Base-by-base conservation (phyloP, 352 stramenopile genomes). In the Globisporangium nagaii region DNA sequence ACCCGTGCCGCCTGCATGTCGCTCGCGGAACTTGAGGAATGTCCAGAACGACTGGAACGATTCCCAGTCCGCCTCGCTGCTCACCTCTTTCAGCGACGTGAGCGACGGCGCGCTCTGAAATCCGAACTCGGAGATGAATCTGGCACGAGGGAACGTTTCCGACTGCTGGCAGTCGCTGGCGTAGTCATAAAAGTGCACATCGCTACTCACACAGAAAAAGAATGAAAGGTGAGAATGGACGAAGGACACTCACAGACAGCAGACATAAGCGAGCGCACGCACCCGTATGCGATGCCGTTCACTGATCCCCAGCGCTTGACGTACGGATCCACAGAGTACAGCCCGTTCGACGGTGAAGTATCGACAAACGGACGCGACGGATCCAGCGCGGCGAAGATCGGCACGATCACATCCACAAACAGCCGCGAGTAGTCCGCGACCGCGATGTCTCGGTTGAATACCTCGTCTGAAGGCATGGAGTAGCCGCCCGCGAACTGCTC, bases 181-280 rank as follows among this genome's bases (percentile, higher is more conserved):
- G 53, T 93, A 92, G 67, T 95, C 73, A 58, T 93, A 95, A 59
- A 86, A 92, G 53, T 95, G 85, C 40, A 95, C 79, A 55, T 95
- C 85, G 6, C 81, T 88, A n/a, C n/a, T n/a, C n/a, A n/a, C n/a
- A n/a, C n/a, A n/a, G n/a, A 32, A 22, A n/a, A 56, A 53, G 5
- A 32, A 46, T 12, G 17, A 6, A 32, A n/a, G 8, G 53, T 46
- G 32, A 40, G 32, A 19, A 42, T 13, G 22, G 30, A 58, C 58
- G 13, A 22, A 34, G 46, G 5, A 22, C 20, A 43, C 15, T 37
- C 30, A 51, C 25, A 31, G 3, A 46, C 43, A n/a, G 13, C 6
- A 50, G 10, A 25, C 20, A 25, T 24, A 36, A 2, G 62, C 10
- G 28, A 24, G 11, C 17, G 2, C 7, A 66, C 70, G 63, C 51